These are phyloP conservation scores for Backusella mclennaniae DNA, from an alignment of 192 early-diverging fungal genomes.

Conservation along the genomic window DNA sequence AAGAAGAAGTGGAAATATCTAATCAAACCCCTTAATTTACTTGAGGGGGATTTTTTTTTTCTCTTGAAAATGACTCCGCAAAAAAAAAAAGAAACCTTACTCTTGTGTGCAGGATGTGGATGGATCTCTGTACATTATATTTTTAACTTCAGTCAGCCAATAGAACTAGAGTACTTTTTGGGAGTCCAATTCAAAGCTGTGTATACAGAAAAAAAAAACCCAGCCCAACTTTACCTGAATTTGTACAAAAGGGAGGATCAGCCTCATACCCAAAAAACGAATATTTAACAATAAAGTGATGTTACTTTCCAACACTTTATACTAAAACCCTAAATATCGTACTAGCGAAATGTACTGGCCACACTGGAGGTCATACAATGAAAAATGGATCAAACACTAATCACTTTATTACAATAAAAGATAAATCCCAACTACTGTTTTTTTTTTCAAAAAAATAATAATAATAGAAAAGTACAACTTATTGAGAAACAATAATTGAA, in stretches of 20 bases:
- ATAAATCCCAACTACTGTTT: too few species aligned
- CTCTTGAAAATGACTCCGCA: neutral
- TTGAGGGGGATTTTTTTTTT: neutral
- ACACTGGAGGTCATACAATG: too few species aligned
- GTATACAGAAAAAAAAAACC: neutral
- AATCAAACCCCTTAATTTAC: neutral
- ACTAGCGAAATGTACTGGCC: too few species aligned
- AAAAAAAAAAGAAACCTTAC: neutral
- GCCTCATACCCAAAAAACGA: too few species aligned
- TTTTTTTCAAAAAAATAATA: too few species aligned
- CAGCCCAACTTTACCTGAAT: neutral
- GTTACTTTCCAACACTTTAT: too few species aligned
- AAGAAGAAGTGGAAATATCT: neutral
- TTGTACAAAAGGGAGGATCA: neutral
- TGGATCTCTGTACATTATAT: neutral
- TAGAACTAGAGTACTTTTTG: neutral
- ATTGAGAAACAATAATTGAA: too few species aligned
- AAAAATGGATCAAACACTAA: too few species aligned
- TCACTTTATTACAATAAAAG: too few species aligned
- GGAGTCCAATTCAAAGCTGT: neutral
- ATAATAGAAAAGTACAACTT: too few species aligned
- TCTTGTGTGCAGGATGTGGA: neutral
- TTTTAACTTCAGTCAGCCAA: conserved; percentile 1
- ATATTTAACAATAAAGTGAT: too few species aligned
- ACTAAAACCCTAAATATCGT: too few species aligned